phyloP scores from a whole-genome alignment of 2,329 filamentous ascomycete genomes.

The Myriangium duriaei region DNA sequence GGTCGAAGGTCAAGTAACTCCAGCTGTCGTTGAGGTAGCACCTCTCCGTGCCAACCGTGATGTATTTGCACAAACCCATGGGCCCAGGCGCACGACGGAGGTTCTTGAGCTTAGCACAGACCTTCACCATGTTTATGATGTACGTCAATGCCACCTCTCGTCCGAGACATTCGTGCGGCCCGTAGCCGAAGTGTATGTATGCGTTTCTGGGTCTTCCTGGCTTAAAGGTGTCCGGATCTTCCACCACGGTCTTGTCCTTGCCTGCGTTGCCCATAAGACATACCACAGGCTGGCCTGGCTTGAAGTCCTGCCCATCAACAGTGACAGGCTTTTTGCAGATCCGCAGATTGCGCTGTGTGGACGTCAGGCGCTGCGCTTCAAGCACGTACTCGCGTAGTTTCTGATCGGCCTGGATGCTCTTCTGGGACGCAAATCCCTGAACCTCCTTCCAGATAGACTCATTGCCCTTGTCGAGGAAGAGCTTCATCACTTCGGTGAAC shows the following conservation, averaged over 20 bases:
- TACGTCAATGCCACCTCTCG: slow-evolving; percentile 48
- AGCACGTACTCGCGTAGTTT: slow-evolving; percentile 39
- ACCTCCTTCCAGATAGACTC: slow-evolving; percentile 39
- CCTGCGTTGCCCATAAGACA: slow-evolving; percentile 33
- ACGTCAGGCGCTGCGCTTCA: slow-evolving; percentile 31
- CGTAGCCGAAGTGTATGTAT: slow-evolving; percentile 38
- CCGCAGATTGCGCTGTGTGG: slow-evolving; percentile 32
- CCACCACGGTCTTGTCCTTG: slow-evolving; percentile 29
- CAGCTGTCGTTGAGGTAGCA: slow-evolving; percentile 21
- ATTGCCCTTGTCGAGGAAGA: slow-evolving; percentile 38
- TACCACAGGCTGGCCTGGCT: slow-evolving; percentile 28
- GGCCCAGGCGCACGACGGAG: slow-evolving; percentile 49
- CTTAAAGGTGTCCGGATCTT: slow-evolving; percentile 29
- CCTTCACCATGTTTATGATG: slow-evolving; percentile 59
- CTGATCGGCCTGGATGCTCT: slow-evolving; percentile 35
- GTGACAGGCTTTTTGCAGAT: slow-evolving; percentile 21
- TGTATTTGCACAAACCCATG: slow-evolving; percentile 56
- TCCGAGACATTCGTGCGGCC: slow-evolving; percentile 51
- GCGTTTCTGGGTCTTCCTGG: slow-evolving; percentile 27
- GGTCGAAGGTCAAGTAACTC: slow-evolving; percentile 46
- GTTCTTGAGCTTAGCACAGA: slow-evolving; percentile 48
- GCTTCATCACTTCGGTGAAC: slow-evolving; percentile 46
- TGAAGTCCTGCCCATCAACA: slow-evolving; percentile 25
- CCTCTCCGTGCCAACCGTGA: slow-evolving; percentile 20
- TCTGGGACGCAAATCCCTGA: slow-evolving; percentile 33